phyloP scores from a whole-genome alignment of 345 rosid species.

The Triadica sebifera region DNA sequence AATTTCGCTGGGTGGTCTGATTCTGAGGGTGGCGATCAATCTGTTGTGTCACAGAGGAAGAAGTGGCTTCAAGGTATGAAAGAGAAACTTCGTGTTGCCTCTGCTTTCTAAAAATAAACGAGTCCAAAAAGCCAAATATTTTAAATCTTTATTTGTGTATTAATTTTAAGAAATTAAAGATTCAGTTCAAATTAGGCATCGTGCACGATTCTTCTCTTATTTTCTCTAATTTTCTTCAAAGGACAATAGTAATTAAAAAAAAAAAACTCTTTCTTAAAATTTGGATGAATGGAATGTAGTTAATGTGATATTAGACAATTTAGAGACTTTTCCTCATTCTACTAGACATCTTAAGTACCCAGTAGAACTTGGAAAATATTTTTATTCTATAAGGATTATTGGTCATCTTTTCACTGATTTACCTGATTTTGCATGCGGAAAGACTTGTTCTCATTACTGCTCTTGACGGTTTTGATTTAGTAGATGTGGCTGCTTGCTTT shows the following conservation, averaged over 20 bases:
- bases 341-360: not conserved
- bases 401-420: not conserved
- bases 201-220: not conserved
- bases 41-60: constrained; percentile 47
- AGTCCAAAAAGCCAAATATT: not conserved
- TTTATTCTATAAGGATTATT: not conserved
- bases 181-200: not conserved
- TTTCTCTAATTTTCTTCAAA: not conserved
- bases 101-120: not conserved
- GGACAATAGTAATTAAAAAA: no score
- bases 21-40: constrained; percentile 37
- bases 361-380: not conserved
- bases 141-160: not conserved
- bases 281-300: not conserved
- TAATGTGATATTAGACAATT: not conserved
- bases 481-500: not conserved
- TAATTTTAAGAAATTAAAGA: not conserved
- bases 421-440: not conserved
- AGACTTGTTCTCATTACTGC: not conserved
- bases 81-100: constrained; percentile 2
- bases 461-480: not conserved
- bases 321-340: not conserved
- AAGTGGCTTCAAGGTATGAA: constrained; percentile 56
- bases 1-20: constrained; percentile 70
- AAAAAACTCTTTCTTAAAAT: not conserved